Percentiles rank a stretch among this genome's conserved stretches.
These are phyloP conservation scores for Fusarium sambucinum DNA, from an alignment of 2,329 filamentous ascomycete genomes.

Conservation along the genomic window DNA sequence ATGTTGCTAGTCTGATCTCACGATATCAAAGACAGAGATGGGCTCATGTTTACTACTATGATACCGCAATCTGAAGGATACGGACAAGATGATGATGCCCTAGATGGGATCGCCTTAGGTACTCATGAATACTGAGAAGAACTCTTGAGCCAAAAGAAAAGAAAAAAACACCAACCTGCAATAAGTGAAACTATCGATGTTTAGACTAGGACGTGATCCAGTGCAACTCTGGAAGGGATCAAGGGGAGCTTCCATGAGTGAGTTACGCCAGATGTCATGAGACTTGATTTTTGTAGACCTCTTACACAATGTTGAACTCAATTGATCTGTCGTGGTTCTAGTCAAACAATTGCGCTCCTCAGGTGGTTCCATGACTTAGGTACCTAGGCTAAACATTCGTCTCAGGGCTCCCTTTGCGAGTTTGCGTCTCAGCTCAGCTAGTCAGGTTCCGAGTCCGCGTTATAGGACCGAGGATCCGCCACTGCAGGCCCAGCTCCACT, in stretches of 20 bases:
- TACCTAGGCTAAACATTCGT: background rate
- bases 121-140: conserved; percentile 20
- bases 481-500: background rate
- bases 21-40: conserved; percentile 7
- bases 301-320: background rate
- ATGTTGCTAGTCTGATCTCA: conserved; percentile 25
- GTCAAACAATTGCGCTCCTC: conserved; percentile 1
- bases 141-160: background rate
- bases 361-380: background rate
- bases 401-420: background rate
- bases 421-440: conserved; percentile 10
- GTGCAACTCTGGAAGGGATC: background rate
- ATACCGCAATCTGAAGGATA: conserved; percentile 18
- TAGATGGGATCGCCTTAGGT: conserved; percentile 13
- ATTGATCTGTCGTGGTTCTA: background rate
- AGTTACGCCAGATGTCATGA: background rate
- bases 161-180: background rate
- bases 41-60: conserved; percentile 18
- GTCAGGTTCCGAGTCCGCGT: conserved; percentile 8
- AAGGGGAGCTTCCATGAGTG: background rate
- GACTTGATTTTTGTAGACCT: background rate
- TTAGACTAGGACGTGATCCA: background rate
- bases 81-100: conserved; percentile 9
- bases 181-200: background rate
- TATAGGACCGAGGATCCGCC: conserved; percentile 8